Base-by-base conservation (phyloP, 1,139 yeast genomes). In the Geotrichum aggregatum region DNA sequence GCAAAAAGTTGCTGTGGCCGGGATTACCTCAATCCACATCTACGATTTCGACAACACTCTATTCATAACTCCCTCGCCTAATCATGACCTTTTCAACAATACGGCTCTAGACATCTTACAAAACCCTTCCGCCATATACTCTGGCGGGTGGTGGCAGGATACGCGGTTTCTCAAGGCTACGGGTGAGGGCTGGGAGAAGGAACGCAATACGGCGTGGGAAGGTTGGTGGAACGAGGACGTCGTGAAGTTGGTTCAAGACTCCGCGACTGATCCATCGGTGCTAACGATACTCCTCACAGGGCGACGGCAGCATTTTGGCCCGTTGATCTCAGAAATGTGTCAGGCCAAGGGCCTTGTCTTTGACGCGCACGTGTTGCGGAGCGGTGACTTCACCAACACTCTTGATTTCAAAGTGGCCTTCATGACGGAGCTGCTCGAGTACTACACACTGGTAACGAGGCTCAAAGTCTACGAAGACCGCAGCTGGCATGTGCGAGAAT, bases 31-130 rank as follows among this genome's bases (percentile, higher is more conserved):
- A 3, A 59, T 76, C 3, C 76, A 75, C 57, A 62, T 76, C 14
- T 76, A 73, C 58, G 80, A 76, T 57, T 76, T 76, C 55, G 81
- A 77, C 59, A 72, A 75, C 47, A 74, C 79, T 0, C 60, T 77
- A 16, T 75, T 75, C 58, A 59, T 63, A 28, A 70, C 79, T 1
- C 79, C 80, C 1, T 58, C 62, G 1, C 78, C 79, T 0, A 76
- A 75, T 57, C 69, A 70, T 1, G 61, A 63, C 13, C 57, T 76
- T 10, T 68, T 70, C 56, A 62, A 70, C 16, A 61, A 63, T 6
- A 52, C 61, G 7, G 54, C 74, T 0, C 51, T 68, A 4, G 65
- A 64, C 8, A 43, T 64, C 30, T 49, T 73, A 2, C 60, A 63
- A 4, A 61, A 63, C 43, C 55, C 66, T 14, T 59, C 61, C 6